Percentiles rank a stretch among this genome's conserved stretches.
These are phyloP conservation scores for Leptomonas seymouri DNA, from an alignment of 208 protist species.

Conservation along the genomic window DNA sequence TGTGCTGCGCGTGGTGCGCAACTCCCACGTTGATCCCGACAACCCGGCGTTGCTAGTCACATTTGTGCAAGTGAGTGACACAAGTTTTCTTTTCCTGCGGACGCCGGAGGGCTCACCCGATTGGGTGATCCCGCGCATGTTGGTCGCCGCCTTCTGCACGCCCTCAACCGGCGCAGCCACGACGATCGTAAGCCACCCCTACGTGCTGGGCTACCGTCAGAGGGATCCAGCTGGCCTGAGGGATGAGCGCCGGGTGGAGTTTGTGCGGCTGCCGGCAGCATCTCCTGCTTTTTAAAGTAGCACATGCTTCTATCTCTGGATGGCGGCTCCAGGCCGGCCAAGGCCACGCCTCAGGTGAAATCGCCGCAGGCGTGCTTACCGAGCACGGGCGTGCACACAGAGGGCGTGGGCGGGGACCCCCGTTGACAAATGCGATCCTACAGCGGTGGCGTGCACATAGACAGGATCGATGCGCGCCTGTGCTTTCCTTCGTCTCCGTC, in stretches of 20 bases:
- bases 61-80: constrained; percentile 49
- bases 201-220: constrained; percentile 30
- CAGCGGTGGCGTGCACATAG: neutral
- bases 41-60: constrained; percentile 42
- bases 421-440: constrained; percentile 20
- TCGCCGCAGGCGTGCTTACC: constrained; percentile 35
- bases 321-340: neutral
- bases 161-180: neutral
- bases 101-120: constrained; percentile 60
- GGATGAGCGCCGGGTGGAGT: constrained; percentile 15
- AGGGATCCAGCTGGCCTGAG: constrained; percentile 4
- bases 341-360: constrained; percentile 28
- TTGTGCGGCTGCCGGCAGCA: constrained; percentile 8
- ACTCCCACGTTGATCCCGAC: constrained; percentile 42
- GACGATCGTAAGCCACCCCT: neutral
- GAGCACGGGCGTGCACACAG: constrained; percentile 20
- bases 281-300: constrained; percentile 25
- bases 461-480: neutral
- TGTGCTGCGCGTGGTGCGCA: constrained; percentile 18
- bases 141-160: constrained; percentile 14
- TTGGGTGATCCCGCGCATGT: constrained; percentile 59
- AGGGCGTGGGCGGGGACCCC: constrained; percentile 20
- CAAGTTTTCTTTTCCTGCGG: constrained; percentile 45
- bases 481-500: neutral
- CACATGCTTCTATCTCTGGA: constrained; percentile 16